These are phyloP conservation scores for Neofusicoccum kwambonambiense DNA, from an alignment of 2,329 filamentous ascomycete genomes.

Conservation along the genomic window DNA sequence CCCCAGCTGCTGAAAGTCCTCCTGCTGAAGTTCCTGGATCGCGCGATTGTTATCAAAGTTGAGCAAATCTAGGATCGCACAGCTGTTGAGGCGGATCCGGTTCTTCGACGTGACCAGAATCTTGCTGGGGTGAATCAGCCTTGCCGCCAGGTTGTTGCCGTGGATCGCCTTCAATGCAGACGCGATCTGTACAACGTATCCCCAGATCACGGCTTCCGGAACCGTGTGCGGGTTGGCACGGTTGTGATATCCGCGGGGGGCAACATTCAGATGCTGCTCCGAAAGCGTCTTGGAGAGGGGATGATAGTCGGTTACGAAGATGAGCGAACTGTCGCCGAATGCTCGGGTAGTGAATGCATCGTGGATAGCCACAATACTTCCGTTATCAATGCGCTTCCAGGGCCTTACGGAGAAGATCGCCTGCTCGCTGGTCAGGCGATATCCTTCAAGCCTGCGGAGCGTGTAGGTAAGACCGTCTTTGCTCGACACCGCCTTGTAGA, in stretches of 20 bases:
- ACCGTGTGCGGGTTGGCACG: constrained; percentile 25
- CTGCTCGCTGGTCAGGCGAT: constrained; percentile 82
- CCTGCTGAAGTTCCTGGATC: constrained; percentile 75
- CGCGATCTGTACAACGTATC: constrained; percentile 87
- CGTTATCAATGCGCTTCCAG: constrained; percentile 83
- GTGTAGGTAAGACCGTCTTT: constrained; percentile 90
- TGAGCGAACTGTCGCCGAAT: constrained; percentile 91
- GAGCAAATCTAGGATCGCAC: constrained; percentile 85
- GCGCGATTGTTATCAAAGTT: constrained; percentile 71
- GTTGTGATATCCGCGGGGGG: constrained; percentile 20
- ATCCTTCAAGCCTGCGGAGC: constrained; percentile 82
- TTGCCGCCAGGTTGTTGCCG: constrained; percentile 73
- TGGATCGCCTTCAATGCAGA: constrained; percentile 88
- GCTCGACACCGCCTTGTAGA: constrained; percentile 88
- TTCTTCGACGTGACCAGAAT: constrained; percentile 89
- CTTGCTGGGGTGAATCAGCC: constrained; percentile 83
- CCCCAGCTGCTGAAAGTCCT: constrained; percentile 83
- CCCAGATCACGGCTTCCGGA: constrained; percentile 69
- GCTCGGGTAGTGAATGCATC: constrained; percentile 91
- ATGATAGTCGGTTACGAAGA: constrained; percentile 92
- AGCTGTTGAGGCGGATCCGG: constrained; percentile 82
- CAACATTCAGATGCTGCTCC: constrained; percentile 68
- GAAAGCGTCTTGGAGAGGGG: constrained; percentile 86
- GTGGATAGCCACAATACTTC: constrained; percentile 79
- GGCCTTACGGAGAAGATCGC: constrained; percentile 82